Conservation (phyloP, 1,139 yeast species). For the Zygoascus sp. region DNA sequence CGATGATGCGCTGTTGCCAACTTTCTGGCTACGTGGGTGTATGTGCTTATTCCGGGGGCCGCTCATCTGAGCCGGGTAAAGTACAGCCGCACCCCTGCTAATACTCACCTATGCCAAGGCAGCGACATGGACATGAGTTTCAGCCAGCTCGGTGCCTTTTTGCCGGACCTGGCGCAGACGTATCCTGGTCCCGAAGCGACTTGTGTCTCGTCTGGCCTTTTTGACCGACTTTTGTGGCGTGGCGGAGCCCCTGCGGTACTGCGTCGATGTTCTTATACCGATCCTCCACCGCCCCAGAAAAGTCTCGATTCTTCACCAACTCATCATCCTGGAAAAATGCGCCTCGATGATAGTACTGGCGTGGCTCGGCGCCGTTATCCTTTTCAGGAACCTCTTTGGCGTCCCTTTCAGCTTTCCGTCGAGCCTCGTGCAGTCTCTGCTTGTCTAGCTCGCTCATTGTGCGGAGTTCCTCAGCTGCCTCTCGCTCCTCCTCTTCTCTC, state of each 20-base stretch:
- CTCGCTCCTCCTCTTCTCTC: constrained; percentile 39
- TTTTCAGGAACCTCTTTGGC: constrained; percentile 17
- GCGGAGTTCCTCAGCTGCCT: constrained; percentile 37
- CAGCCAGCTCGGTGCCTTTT: not conserved
- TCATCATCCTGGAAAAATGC: constrained; percentile 37
- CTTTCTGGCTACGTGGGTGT: constrained; percentile 2
- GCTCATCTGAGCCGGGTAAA: not conserved
- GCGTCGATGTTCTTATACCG: constrained; percentile 30
- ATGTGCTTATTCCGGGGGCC: constrained; percentile 1
- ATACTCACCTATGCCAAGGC: not conserved
- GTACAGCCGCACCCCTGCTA: not conserved
- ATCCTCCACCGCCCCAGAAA: constrained; percentile 29
- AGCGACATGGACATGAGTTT: too few relatives aligned
- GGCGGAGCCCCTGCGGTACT: constrained; percentile 32
- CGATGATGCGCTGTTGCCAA: not conserved
- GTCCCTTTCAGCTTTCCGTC: constrained; percentile 18
- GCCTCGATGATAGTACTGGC: constrained; percentile 34
- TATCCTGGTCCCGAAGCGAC: constrained; percentile 30
- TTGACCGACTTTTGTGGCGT: constrained; percentile 29
- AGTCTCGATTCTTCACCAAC: constrained; percentile 32
- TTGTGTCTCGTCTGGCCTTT: constrained; percentile 29
- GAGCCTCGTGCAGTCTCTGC: constrained; percentile 31
- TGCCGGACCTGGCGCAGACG: constrained; percentile 15
- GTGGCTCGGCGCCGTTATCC: constrained; percentile 10
- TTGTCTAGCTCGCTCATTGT: constrained; percentile 34